phyloP scores from a whole-genome alignment of 2,329 filamentous ascomycete genomes.

The Epichloe typhina region DNA sequence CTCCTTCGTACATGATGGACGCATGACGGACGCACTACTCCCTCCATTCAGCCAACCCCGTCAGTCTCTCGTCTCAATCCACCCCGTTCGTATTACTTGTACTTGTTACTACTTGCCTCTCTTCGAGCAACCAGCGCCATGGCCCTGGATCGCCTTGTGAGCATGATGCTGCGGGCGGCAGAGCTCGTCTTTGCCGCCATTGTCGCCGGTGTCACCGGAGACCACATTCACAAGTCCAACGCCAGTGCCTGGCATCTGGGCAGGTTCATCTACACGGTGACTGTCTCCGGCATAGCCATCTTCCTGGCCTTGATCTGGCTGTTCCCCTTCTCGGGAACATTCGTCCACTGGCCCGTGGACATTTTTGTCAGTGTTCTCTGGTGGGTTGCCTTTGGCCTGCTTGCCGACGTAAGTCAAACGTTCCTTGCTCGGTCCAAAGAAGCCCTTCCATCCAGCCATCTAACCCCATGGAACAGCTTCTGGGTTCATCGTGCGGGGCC shows the following conservation, averaged over 20 bases:
- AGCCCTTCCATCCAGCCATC: not conserved
- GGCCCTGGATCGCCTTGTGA: conserved; percentile 27
- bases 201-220: conserved; percentile 55
- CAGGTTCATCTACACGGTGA: conserved; percentile 63
- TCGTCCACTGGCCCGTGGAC: conserved; percentile 60
- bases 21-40: too few relatives aligned
- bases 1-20: too few relatives aligned
- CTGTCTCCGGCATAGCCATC: conserved; percentile 56
- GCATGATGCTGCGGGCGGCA: conserved; percentile 24
- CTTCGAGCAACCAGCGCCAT: conserved; percentile 10
- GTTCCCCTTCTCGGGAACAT: conserved; percentile 53
- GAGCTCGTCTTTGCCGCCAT: conserved; percentile 60
- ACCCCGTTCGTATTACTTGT: not conserved
- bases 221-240: conserved; percentile 43
- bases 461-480: conserved; percentile 17
- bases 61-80: too few relatives aligned
- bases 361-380: conserved; percentile 54
- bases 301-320: conserved; percentile 59
- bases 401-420: conserved; percentile 40
- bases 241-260: conserved; percentile 39
- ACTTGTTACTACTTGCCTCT: not conserved
- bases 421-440: not conserved
- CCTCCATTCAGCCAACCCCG: too few relatives aligned
- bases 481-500: conserved; percentile 37
- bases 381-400: conserved; percentile 56